Evolutionary conservation across 2,329 filamentous ascomycete species (phyloP).

Genomic region (Aspergillus sp.): DNA sequence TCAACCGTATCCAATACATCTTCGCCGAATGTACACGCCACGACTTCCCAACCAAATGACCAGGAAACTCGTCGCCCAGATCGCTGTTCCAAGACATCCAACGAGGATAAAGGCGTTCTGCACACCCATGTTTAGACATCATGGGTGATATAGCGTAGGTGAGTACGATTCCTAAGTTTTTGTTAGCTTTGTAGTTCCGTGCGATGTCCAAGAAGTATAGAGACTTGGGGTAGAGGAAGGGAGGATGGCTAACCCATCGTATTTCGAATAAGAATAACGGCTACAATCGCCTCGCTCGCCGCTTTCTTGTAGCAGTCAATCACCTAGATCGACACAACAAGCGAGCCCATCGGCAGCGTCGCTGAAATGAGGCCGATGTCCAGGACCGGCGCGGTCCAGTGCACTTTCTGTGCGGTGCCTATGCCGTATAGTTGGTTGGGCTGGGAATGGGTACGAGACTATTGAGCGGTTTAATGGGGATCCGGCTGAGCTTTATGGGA

Average conservation of each 20-base stretch:
- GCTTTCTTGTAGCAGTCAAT: constrained; percentile 35
- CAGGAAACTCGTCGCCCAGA: neutral
- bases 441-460: constrained; percentile 30
- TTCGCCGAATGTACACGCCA: constrained; percentile 16
- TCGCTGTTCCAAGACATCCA: neutral
- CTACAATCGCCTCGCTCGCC: constrained; percentile 34
- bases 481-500: constrained; percentile 27
- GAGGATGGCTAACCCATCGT: constrained; percentile 32
- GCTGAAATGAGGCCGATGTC: neutral
- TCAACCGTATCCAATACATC: constrained; percentile 40
- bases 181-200: neutral
- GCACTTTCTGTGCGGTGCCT: neutral
- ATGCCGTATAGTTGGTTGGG: constrained; percentile 24
- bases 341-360: neutral
- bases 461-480: constrained; percentile 31
- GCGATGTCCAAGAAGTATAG: no score
- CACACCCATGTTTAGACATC: neutral
- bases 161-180: constrained; percentile 25
- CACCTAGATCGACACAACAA: constrained; percentile 31
- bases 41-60: neutral
- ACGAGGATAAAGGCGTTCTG: constrained; percentile 3
- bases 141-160: neutral
- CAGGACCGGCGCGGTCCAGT: neutral
- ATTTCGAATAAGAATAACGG: constrained; percentile 45
- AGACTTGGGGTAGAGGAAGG: neutral